These are phyloP conservation scores for Hemisphaericaspora subhashii DNA, from an alignment of 1,139 yeast genomes.

Conservation along the genomic window DNA sequence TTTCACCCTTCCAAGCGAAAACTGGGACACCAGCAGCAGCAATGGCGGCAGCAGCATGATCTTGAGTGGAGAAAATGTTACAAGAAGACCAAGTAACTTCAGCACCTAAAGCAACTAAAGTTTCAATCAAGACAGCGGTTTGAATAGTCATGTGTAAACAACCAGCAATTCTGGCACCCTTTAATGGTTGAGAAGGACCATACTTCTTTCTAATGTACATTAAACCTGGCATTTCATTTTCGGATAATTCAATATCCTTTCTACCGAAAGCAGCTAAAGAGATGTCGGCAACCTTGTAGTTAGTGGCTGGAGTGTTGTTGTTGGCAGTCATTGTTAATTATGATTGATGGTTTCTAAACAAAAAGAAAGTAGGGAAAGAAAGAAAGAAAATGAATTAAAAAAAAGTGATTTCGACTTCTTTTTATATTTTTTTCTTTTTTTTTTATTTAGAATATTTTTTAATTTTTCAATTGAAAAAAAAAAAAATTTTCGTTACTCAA, in stretches of 20 bases:
- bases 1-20: constrained; percentile 99
- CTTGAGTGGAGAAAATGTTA: constrained; percentile 99
- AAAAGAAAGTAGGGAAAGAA: no score
- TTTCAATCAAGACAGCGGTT: constrained; percentile 98
- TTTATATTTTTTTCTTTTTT: no score
- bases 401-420: background rate
- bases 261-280: constrained; percentile 99
- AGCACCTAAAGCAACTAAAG: constrained; percentile 96
- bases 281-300: constrained; percentile 97
- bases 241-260: constrained; percentile 98
- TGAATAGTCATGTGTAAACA: constrained; percentile 99
- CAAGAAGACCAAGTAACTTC: constrained; percentile 99
- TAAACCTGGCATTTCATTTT: constrained; percentile 99
- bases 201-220: constrained; percentile 96
- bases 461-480: no score
- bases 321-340: background rate
- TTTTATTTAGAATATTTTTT: no score
- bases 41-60: constrained; percentile 99
- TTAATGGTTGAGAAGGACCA: constrained; percentile 91
- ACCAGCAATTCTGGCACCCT: constrained; percentile 99
- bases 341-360: background rate
- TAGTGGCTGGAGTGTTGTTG: constrained; percentile 35
- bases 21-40: constrained; percentile 99
- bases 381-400: background rate
- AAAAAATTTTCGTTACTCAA: no score